Percentiles rank a stretch among this genome's conserved stretches.
phyloP scores from a whole-genome alignment of 495 filamentous ascomycete genomes.

The Penicillium daleae region DNA sequence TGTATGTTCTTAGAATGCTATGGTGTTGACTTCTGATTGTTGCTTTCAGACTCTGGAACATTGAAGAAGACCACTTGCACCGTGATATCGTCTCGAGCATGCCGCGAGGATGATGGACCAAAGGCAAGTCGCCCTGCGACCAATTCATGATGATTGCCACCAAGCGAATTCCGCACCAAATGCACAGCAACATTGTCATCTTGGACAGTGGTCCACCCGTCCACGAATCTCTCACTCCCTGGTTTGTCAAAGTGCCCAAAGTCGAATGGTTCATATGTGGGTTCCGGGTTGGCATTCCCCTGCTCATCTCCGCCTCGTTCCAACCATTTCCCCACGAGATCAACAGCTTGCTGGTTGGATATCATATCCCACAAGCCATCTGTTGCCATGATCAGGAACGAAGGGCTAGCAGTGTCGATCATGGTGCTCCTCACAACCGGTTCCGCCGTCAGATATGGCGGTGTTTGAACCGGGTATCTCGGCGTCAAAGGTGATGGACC shows the following conservation, averaged over 20 bases:
- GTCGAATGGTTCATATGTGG: slow-evolving; percentile 28
- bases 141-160: slow-evolving; percentile 60
- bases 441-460: slow-evolving; percentile 69
- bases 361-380: slow-evolving; percentile 70
- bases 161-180: slow-evolving; percentile 63
- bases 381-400: slow-evolving; percentile 66
- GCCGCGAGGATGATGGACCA: slow-evolving; percentile 50
- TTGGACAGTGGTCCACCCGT: slow-evolving; percentile 51
- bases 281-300: slow-evolving; percentile 18
- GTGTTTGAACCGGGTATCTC: slow-evolving; percentile 46
- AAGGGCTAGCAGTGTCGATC: slow-evolving; percentile 48
- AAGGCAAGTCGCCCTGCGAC: slow-evolving; percentile 56
- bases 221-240: slow-evolving; percentile 28
- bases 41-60: slow-evolving; percentile 4
- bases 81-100: slow-evolving; percentile 61
- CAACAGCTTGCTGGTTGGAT: slow-evolving; percentile 61
- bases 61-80: slow-evolving; percentile 67
- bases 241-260: slow-evolving; percentile 33
- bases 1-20: neutral
- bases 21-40: neutral
- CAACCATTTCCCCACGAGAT: slow-evolving; percentile 59
- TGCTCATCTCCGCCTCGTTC: slow-evolving; percentile 29
- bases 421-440: slow-evolving; percentile 61
- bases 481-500: slow-evolving; percentile 46
- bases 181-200: slow-evolving; percentile 67